Base-by-base conservation (phyloP, 371 early-diverging fungal species). In the Fennellomyces sp. region DNA sequence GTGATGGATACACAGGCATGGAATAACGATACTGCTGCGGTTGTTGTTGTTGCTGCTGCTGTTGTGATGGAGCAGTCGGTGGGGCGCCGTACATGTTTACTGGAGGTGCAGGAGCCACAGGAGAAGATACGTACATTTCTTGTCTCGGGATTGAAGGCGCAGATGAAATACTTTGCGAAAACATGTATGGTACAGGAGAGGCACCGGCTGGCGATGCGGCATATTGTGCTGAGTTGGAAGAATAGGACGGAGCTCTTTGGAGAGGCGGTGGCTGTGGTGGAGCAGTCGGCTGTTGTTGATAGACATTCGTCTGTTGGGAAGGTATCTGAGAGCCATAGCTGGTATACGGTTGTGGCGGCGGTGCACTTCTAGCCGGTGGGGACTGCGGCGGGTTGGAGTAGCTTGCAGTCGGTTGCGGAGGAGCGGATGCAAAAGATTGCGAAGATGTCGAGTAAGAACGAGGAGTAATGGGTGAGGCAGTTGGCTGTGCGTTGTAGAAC, bases 171-270 rank as follows among this genome's bases (percentile, higher is more conserved):
- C 25, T 15, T 54, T 54, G 55, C 7, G 39, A 11, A 54, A 33
- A 53, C 54, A 31, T 30, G 31, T 51, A 52, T 10, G 52, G 33
- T 11, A 33, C 30, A 17, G 52, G 30, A 6, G 52, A 52, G 29
- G 35, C 35, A 33, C 23, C 26, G 13, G 28, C 38, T 26, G 30
- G 35, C 12, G 55, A 39, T 26, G 38, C n/a, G 5, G 26, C 11
- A 17, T 30, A 50, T 17, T 28, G 15, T 8, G 11, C 36, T 26
- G 49, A n/a, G 27, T 39, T 54, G 23, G 39, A 25, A 3, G 55
- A 38, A 26, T 54, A 54, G n/a, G 55, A 54, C 3, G 55, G 27
- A 0, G 41, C 55, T 36, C 55, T 33, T 26, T 54, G 55, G 6
- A 54, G 15, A 5, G 41, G 6, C 2, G 21, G 38, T 38, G 55